Evolutionary conservation across 768 basidiomycete genomes (phyloP), one percentile per base, ranked within the genome.

Genomic region (Zangia roseola): DNA sequence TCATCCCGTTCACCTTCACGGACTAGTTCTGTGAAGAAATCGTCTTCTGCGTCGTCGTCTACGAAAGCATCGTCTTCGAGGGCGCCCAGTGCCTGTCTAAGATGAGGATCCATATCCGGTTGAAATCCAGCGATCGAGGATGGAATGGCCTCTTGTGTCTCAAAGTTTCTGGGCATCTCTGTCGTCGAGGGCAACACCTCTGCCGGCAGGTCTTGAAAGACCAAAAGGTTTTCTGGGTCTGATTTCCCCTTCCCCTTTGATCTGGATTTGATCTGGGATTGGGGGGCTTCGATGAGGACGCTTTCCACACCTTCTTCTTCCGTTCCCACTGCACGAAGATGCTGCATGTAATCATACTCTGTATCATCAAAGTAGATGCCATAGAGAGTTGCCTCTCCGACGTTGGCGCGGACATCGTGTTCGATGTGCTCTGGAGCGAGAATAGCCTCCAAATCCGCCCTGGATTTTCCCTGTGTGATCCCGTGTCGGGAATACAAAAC

Each of bases 331-430:
- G 80, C 59, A 12, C 91, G 86, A 37, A 99, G 80, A 70, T 99
- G 97, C 67, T 94, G 88, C 90, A 97, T 93, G 74, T 99, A 99
- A 69, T 99, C 91, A 73, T 99, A 99, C 50, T 93, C 81, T 6
- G 91, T 87, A 63, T 99, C 94, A 71, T 98, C 94, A 70, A 82
- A 98, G 71, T 91, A 91, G 62, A 99, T 72, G 4, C 94, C 97
- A 67, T 97, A 94, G 9, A 82, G 64, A 6, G 88, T 74, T 0
- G 97, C 97, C 71, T 98, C 91, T 48, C 95, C 97, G 42, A 87
- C 75, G 53, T 86, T 87, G 21, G 69, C 58, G 45, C 76, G 73
- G 13, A 60, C 60, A 45, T 79, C 79, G 33, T 73, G 76, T 14
- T 68, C 69, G 39, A 80, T 61, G 21, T 80, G 77, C 21, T 78